Percentiles rank a stretch among this genome's conserved stretches.
Evolutionary conservation across 1,284 basidiomycete genomes (phyloP).

Genomic region (Grifola frondosa): DNA sequence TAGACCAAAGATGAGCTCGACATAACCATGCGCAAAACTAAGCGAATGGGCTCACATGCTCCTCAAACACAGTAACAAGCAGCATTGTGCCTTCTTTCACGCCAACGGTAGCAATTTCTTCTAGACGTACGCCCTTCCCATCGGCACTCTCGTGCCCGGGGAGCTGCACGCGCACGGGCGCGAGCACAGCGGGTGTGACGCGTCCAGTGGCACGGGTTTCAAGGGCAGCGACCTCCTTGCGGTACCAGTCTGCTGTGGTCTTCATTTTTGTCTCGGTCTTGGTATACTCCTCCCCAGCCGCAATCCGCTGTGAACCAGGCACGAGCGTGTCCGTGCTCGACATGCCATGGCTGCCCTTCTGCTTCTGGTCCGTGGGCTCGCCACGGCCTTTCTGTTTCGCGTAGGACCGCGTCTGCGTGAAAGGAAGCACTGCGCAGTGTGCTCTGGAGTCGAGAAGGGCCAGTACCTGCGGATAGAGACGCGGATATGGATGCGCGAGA

Average conservation of each 20-base stretch:
- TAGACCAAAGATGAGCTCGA: slow-evolving; percentile 20
- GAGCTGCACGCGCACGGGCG: slow-evolving; percentile 63
- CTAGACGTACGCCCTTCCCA: slow-evolving; percentile 41
- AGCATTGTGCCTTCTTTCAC: slow-evolving; percentile 72
- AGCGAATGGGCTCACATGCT: slow-evolving; percentile 49
- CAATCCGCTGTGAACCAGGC: slow-evolving; percentile 35
- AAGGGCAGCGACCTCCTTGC: slow-evolving; percentile 63
- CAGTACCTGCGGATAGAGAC: too few species aligned
- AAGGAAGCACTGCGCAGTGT: too few species aligned
- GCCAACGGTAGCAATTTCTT: slow-evolving; percentile 75
- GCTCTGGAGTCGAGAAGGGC: too few species aligned
- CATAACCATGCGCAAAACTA: slow-evolving; percentile 3
- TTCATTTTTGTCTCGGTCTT: slow-evolving; percentile 66
- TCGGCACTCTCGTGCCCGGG: slow-evolving; percentile 37
- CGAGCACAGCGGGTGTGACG: slow-evolving; percentile 66
- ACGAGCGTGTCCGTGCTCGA: slow-evolving; percentile 29
- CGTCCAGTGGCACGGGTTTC: slow-evolving; percentile 75
- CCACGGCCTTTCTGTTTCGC: slow-evolving; percentile 17
- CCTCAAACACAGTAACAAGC: slow-evolving; percentile 73
- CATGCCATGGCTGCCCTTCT: slow-evolving; percentile 14
- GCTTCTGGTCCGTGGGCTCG: slow-evolving; percentile 13
- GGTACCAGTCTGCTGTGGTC: slow-evolving; percentile 62
- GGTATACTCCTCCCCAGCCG: slow-evolving; percentile 48
- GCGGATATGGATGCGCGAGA: slow-evolving; percentile 5
- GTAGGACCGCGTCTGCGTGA: slow-evolving; percentile 15